Evolutionary conservation across 2,329 filamentous ascomycete genomes (phyloP), one percentile per base, ranked within the genome.

Genomic region (Hawksworthiomyces lignivorus): DNA sequence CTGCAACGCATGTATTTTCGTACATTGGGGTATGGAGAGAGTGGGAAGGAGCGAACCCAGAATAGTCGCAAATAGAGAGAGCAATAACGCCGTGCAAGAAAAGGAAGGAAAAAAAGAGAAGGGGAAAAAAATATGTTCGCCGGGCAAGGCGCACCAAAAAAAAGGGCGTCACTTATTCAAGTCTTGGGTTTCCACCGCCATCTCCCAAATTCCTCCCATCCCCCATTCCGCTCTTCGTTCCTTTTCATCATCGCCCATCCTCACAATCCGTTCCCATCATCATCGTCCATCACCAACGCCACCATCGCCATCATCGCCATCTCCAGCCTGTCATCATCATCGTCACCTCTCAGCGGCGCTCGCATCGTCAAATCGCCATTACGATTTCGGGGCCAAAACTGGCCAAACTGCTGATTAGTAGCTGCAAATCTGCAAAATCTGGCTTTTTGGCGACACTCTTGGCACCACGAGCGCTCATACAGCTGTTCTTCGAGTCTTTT

Each of bases 111-210:
- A 46, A 31, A 19, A 31, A 34, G 36, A 47, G 39, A 39, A 41
- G 17, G 19, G n/a, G 15, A 19, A 42, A n/a, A 34, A 35, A 48
- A 45, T 43, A 43, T 21, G 33, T 18, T 49, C 45, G 48, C 40
- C 41, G 42, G 39, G 43, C 31, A n/a, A n/a, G 45, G 39, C 45
- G 41, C 46, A 45, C 46, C 43, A 46, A 48, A 45, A 41, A 36
- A 29, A 36, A 24, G 34, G 35, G 36, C 37, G 44, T 41, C 44
- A 37, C 42, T 45, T 32, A 35, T 38, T 29, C 33, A 30, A 17
- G 31, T 36, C 26, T 18, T 20, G 28, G 36, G 31, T 35, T 46
- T 46, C 45, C 45, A 47, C 45, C 36, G 39, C 42, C 45, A 18
- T 43, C 46, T 33, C 36, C 29, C 24, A 33, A 36, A n/a, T n/a